Conservation (phyloP, 306 rosid species). For the Psophocarpus tetragonolobus region DNA sequence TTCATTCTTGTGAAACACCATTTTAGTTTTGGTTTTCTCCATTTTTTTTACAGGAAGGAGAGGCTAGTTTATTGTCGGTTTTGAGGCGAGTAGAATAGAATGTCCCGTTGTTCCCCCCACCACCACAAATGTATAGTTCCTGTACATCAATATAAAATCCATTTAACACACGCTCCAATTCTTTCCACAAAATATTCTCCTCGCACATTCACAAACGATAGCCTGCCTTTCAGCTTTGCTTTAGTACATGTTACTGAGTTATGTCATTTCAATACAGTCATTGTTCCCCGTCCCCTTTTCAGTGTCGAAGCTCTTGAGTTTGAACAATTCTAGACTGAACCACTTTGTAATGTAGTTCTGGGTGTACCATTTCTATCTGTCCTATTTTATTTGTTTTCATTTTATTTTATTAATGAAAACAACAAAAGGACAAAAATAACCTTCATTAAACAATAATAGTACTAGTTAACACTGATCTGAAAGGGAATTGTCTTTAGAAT, state of each 20-base stretch:
- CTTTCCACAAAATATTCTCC: background rate
- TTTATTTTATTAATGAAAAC: too few relatives aligned
- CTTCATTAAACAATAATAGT: too few relatives aligned
- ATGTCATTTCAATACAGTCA: background rate
- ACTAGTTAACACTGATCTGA: too few relatives aligned
- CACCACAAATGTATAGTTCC: constrained; percentile 45
- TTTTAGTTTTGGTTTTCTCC: constrained; percentile 42
- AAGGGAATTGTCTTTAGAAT: too few relatives aligned
- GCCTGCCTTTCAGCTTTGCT: background rate
- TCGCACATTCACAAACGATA: background rate
- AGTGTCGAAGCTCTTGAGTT: background rate
- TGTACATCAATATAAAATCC: constrained; percentile 44
- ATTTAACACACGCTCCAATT: background rate
- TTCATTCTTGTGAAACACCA: constrained; percentile 42
- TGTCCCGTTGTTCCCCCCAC: constrained; percentile 21
- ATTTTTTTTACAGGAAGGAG: constrained; percentile 40
- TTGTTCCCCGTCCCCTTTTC: background rate
- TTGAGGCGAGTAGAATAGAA: constrained; percentile 45
- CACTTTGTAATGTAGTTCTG: too few relatives aligned
- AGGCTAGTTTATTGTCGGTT: constrained; percentile 33
- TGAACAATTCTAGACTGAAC: too few relatives aligned
- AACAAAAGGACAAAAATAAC: too few relatives aligned
- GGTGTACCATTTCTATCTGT: too few relatives aligned
- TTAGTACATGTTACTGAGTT: background rate
- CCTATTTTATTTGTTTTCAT: too few relatives aligned